phyloP scores from a whole-genome alignment of 257 asterid species.

The Solanum bukasovii region DNA sequence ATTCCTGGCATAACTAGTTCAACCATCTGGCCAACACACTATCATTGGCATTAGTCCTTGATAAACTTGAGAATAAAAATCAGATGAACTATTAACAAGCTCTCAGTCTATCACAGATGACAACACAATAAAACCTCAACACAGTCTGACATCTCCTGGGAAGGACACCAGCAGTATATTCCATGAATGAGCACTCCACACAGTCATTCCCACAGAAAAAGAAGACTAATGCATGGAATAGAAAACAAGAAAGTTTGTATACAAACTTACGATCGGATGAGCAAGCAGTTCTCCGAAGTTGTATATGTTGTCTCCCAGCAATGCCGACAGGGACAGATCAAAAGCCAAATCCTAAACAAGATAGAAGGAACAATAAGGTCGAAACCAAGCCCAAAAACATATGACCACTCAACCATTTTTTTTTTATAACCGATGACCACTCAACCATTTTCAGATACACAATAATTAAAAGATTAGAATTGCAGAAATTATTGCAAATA shows the following conservation, averaged over 20 bases:
- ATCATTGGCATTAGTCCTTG: background rate
- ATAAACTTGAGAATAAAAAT: background rate
- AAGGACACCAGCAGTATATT: background rate
- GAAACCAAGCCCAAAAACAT: background rate
- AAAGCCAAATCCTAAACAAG: constrained; percentile 3
- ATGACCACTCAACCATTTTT: background rate
- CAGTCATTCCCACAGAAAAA: background rate
- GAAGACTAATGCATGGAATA: background rate
- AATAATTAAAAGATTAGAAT: background rate
- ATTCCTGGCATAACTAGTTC: background rate
- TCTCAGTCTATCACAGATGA: background rate
- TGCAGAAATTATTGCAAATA: background rate
- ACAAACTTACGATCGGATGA: constrained; percentile 13
- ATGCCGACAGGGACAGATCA: constrained; percentile 15
- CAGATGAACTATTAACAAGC: background rate
- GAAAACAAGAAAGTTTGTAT: background rate
- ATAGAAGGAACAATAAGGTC: background rate
- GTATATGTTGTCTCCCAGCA: constrained; percentile 19
- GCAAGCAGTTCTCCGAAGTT: constrained; percentile 26
- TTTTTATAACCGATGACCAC: background rate
- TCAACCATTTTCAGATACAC: background rate
- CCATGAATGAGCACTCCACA: background rate
- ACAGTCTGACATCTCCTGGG: background rate
- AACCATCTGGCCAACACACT: background rate
- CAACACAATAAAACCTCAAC: background rate